Base-by-base conservation (phyloP, 257 asterid genomes). In the Fraxinus excelsior region DNA sequence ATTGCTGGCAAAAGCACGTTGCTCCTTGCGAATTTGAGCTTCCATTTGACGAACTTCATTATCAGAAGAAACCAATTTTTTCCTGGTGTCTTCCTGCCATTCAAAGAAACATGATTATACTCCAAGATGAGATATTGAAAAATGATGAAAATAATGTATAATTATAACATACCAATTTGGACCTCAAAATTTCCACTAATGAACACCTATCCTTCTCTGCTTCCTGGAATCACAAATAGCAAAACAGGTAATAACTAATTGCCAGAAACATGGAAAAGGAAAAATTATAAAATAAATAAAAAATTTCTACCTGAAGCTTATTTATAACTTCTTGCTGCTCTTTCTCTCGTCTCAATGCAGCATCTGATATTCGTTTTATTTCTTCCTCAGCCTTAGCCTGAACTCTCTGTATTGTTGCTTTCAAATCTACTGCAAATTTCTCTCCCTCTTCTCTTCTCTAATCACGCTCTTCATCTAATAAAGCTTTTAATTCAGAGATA, bases 361-460 rank as follows among this genome's bases (percentile, higher is more conserved):
- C 85, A 67, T 93, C 97, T 14, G 96, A 88, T 67, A 83, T 82
- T 75, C 97, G 88, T 74, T 80, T 82, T 72, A 90, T 67, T 87
- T 95, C 98, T 87, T 90, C 91, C 71, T 85, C 86, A 2, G 97
- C 93, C 90, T 93, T 97, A 37, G 92, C 96, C 82, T 91, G 98
- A 77, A 89, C 89, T 80, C 90, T 90, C 78, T 89, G 97, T 76
- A 90, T 71, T 58, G 97, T 87, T 83, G 82, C 73, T 86, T 90
- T 93, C 87, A 91, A 51, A 84, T 93, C 91, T 42, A 76, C 77
- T 37, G 86, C 80, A 83, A 97, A 97, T 80, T 91, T 96, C 77
- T 93, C 97, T 34, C 97, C 87, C 82, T 96, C 99, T 74, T 90
- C 93, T 85, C 90, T 90, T 85, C 97, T 93, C 83, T 89, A 97